Base-by-base conservation (phyloP, 2,329 filamentous ascomycete genomes). In the Diaporthe caulivora region DNA sequence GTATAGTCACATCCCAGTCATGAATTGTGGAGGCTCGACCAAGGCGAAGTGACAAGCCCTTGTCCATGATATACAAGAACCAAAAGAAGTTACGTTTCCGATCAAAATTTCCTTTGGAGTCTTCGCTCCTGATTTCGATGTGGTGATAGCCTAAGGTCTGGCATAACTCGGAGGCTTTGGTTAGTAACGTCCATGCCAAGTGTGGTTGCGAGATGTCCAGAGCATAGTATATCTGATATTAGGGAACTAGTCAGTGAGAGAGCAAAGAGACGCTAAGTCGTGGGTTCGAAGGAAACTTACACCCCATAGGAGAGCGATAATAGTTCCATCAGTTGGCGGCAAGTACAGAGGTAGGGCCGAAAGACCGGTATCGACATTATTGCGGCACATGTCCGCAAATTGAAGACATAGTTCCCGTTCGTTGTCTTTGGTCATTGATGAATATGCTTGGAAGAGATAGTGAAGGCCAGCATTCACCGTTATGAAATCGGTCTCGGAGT, bases 1-100 rank as follows among this genome's bases (percentile, higher is more conserved):
- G 42, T 21, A 44, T 62, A 17, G 57, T 44, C 15, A 62, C 57
- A n/a, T 62, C 57, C 57, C 57, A 62, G 57, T 62, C 37, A 42
- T 62, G 57, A 8, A 44, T 62, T 13, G 57, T 44, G 5, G 57
- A 62, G 11, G 57, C 42, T 3, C 58, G 21, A 17, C 40, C 42
- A 31, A 64, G 58, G 1, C 58, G 26, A 49, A 64, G 58, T 64
- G 58, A 47, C 26, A 64, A 47, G 26, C 40, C 26, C 58, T 64
- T 64, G 18, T 47, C 58, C 42, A 64, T 21, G 26, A 47, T 3
- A 40, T 47, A 64, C 18, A 47, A 21, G 11, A 34, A 10, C 58
- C 58, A 47, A 42, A 64, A 64, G 18, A 47, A 40, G 7, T 21
- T 5, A 21, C 47, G 40, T 26, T 34, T 31, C 18, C 5, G 40